Evolutionary conservation across 768 basidiomycete genomes (phyloP).

Genomic region (Mycena filopes): DNA sequence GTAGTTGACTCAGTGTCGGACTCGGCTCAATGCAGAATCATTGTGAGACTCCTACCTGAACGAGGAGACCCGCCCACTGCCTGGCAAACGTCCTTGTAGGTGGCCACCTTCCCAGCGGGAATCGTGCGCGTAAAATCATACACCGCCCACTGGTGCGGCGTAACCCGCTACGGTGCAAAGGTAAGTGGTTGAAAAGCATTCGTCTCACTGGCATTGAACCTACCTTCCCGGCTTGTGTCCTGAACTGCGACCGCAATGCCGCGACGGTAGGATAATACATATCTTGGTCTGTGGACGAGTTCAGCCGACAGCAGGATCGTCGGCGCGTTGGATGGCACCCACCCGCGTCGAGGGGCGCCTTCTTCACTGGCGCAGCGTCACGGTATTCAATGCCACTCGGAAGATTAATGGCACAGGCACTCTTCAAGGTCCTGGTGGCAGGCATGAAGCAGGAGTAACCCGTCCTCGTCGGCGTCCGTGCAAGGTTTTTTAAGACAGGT

Average conservation of each 20-base stretch:
- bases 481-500: constrained; percentile 8
- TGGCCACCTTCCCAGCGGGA: constrained; percentile 63
- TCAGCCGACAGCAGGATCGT: background rate
- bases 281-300: background rate
- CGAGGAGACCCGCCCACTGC: constrained; percentile 71
- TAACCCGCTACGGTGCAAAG: no score
- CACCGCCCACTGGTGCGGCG: constrained; percentile 67
- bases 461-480: background rate
- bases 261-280: constrained; percentile 40
- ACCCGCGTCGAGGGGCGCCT: constrained; percentile 15
- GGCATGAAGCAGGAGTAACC: constrained; percentile 27
- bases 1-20: background rate
- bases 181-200: no score
- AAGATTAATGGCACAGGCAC: constrained; percentile 16
- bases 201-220: no score
- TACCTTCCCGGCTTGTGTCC: constrained; percentile 50
- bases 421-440: constrained; percentile 19
- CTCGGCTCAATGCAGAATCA: background rate
- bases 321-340: background rate
- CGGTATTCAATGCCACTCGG: constrained; percentile 11
- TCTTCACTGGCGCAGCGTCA: no score
- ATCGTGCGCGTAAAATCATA: constrained; percentile 64
- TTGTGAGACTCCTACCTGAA: constrained; percentile 56
- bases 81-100: constrained; percentile 63
- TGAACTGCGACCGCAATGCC: constrained; percentile 43